These are phyloP conservation scores for Mucor plumbeus DNA, from an alignment of 371 early-diverging fungal species.

Conservation along the genomic window DNA sequence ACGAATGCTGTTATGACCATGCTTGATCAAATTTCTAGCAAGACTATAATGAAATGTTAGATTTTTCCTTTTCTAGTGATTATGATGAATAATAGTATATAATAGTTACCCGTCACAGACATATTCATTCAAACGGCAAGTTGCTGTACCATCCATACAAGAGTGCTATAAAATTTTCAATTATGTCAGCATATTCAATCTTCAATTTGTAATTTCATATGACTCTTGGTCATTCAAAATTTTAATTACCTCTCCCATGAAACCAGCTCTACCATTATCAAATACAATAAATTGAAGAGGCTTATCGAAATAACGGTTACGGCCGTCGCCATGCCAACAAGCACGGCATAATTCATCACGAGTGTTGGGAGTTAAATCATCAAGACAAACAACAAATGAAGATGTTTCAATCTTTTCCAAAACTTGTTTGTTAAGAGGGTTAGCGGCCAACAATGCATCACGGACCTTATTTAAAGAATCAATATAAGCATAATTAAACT, in stretches of 20 bases:
- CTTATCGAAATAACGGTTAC: slow-evolving; percentile 95
- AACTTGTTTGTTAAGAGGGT: slow-evolving; percentile 71
- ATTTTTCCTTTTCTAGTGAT: slow-evolving; percentile 1
- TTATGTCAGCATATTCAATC: slow-evolving; percentile 8
- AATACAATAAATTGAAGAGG: slow-evolving; percentile 91
- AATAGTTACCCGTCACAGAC: slow-evolving; percentile 53
- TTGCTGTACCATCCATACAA: slow-evolving; percentile 96
- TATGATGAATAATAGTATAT: slow-evolving; percentile 7
- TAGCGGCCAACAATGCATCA: slow-evolving; percentile 64
- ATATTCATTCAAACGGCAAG: slow-evolving; percentile 78
- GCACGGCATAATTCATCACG: slow-evolving; percentile 80
- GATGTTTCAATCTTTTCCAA: slow-evolving; percentile 85
- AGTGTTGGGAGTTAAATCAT: slow-evolving; percentile 81
- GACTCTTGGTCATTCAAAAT: slow-evolving; percentile 9
- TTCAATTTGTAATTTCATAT: background rate
- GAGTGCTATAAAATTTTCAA: slow-evolving; percentile 66
- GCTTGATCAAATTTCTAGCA: slow-evolving; percentile 61
- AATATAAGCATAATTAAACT: background rate
- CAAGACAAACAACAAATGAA: slow-evolving; percentile 87
- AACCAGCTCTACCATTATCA: slow-evolving; percentile 96
- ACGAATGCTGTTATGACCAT: slow-evolving; percentile 58
- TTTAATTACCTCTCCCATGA: slow-evolving; percentile 78
- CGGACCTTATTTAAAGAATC: slow-evolving; percentile 43
- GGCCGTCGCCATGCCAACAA: slow-evolving; percentile 94
- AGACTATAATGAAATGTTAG: slow-evolving; percentile 20